Evolutionary conservation across 164 flowering plant species (phyloP).

Genomic region (Stephania cephalantha): DNA sequence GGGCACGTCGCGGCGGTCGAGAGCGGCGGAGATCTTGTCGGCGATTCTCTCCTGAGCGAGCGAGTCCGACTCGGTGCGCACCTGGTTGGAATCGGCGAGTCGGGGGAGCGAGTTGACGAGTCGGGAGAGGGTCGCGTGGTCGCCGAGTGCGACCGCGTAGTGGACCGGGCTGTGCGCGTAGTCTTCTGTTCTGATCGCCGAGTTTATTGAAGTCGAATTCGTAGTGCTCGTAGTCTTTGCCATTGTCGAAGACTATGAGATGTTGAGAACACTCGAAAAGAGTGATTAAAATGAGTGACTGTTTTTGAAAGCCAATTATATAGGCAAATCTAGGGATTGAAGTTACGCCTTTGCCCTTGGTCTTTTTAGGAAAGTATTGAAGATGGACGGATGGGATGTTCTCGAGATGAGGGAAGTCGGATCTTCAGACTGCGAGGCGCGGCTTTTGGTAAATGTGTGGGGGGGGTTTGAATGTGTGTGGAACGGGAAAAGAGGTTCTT

Average conservation of each 20-base stretch:
- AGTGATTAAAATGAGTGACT: not conserved
- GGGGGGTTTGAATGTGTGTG: too few species aligned
- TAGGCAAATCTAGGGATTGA: too few species aligned
- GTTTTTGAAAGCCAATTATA: not conserved
- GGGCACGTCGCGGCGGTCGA: slow-evolving; percentile 90
- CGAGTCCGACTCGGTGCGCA: slow-evolving; percentile 67
- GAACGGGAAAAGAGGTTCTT: not conserved
- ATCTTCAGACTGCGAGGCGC: too few species aligned
- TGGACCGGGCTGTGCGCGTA: slow-evolving; percentile 78
- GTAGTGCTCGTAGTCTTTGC: not conserved
- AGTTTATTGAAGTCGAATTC: not conserved
- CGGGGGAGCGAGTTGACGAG: slow-evolving; percentile 56
- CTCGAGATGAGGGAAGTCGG: not conserved
- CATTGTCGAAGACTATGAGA: not conserved
- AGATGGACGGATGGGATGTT: not conserved
- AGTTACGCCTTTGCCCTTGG: too few species aligned
- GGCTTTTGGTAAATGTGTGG: not conserved
- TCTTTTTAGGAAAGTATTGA: not conserved
- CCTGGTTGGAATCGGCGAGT: slow-evolving; percentile 45
- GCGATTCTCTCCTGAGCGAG: slow-evolving; percentile 57
- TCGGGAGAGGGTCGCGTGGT: slow-evolving; percentile 51
- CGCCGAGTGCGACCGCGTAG: slow-evolving; percentile 60
- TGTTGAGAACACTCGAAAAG: too few species aligned
- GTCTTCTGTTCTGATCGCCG: slow-evolving; percentile 24
- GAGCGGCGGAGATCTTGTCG: slow-evolving; percentile 53